A percentile compares a stretch with the other conserved stretches of the same genome.
Conservation (phyloP, 768 basidiomycete genomes). For the Ramaria sp. region DNA sequence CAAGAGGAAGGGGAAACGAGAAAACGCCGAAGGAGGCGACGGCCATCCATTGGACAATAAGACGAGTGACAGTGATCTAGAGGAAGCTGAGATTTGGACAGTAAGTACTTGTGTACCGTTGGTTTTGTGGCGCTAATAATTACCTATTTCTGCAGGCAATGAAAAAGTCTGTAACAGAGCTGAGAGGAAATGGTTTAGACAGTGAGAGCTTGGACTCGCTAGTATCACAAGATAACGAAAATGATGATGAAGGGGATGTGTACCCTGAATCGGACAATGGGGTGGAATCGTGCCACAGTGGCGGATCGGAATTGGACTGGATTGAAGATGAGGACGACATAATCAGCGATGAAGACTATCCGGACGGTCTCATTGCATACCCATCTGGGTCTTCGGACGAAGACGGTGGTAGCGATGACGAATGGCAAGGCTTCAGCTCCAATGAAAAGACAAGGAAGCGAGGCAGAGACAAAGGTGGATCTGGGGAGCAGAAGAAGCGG, state of each 20-base stretch:
- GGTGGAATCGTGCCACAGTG: conserved; percentile 24
- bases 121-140: background rate
- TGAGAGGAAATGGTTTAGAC: conserved; percentile 28
- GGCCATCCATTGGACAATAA: conserved; percentile 19
- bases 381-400: conserved; percentile 46
- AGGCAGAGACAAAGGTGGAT: conserved; percentile 17
- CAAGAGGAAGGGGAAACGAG: conserved; percentile 30
- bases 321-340: conserved; percentile 63
- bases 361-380: conserved; percentile 47
- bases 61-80: conserved; percentile 34
- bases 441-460: conserved; percentile 16
- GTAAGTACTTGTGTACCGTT: conserved; percentile 27
- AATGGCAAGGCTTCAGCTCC: conserved; percentile 20
- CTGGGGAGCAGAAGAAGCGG: conserved; percentile 53
- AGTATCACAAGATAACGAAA: conserved; percentile 10
- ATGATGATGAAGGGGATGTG: conserved; percentile 15
- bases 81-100: conserved; percentile 83
- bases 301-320: conserved; percentile 39
- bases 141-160: conserved; percentile 54
- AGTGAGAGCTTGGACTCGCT: conserved; percentile 22
- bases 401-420: conserved; percentile 32
- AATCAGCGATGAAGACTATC: conserved; percentile 43
- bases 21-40: conserved; percentile 23
- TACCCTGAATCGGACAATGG: conserved; percentile 21
- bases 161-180: conserved; percentile 74